phyloP scores from a whole-genome alignment of 2,329 filamentous ascomycete species.

The Sporothrix brunneoviolacea region DNA sequence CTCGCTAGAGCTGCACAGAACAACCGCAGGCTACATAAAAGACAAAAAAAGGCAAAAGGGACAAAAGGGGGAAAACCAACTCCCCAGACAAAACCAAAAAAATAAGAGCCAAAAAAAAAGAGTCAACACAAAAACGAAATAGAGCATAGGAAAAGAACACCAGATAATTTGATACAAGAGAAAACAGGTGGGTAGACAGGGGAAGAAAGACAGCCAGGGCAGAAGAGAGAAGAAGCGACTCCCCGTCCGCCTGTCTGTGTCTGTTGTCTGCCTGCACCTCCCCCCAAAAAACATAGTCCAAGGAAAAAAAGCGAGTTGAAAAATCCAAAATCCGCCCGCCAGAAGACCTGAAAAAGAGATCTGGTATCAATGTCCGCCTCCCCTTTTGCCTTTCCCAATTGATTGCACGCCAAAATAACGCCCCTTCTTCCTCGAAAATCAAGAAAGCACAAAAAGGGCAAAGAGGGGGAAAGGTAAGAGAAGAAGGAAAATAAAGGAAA shows the following conservation, averaged over 20 bases:
- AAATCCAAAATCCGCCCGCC: neutral
- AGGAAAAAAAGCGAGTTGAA: neutral
- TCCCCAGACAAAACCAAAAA: neutral
- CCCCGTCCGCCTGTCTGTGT: too few species aligned
- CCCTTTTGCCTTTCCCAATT: neutral
- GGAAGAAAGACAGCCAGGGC: too few species aligned
- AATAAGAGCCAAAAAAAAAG: neutral
- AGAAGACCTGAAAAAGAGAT: constrained; percentile 1
- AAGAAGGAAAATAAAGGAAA: too few species aligned
- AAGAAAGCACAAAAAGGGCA: neutral
- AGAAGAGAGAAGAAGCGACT: too few species aligned
- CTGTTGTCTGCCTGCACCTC: neutral
- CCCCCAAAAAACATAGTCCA: neutral
- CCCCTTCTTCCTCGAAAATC: neutral
- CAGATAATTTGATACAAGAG: neutral
- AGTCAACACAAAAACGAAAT: neutral
- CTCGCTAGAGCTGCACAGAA: too few species aligned
- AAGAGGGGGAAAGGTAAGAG: neutral
- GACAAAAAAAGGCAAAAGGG: too few species aligned
- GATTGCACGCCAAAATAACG: neutral
- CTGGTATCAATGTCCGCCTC: constrained; percentile 9
- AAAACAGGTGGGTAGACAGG: too few species aligned
- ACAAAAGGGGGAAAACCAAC: neutral
- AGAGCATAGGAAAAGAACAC: too few species aligned
- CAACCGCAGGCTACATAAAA: neutral